Evolutionary conservation across 345 rosid species (phyloP).

Genomic region (Carallia brachiata): DNA sequence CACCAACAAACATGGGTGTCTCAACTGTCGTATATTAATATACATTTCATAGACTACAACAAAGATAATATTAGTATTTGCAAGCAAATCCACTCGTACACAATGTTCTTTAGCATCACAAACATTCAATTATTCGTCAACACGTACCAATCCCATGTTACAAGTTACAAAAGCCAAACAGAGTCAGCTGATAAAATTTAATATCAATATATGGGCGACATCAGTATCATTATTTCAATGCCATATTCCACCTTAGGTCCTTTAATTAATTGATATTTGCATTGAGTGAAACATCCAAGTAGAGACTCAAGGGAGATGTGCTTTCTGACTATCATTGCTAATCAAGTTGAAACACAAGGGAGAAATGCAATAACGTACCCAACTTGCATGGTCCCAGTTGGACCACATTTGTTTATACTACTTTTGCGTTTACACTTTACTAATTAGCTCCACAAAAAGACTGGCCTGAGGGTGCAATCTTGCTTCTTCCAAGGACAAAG

Average conservation of each 20-base stretch:
- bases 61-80: no score
- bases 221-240: slow-evolving; percentile 19
- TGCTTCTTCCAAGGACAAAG: slow-evolving; percentile 64
- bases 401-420: slow-evolving; percentile 16
- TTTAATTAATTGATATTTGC: no score
- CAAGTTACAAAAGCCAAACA: background rate
- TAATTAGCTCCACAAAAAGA: slow-evolving; percentile 92
- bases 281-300: no score
- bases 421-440: slow-evolving; percentile 10
- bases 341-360: slow-evolving; percentile 9
- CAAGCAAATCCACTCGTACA: no score
- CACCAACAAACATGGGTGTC: no score
- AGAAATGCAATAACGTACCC: slow-evolving; percentile 22
- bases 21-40: no score
- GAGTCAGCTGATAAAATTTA: slow-evolving; percentile 3
- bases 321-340: slow-evolving; percentile 16
- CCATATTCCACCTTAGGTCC: background rate
- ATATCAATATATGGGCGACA: slow-evolving; percentile 7
- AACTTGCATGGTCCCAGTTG: slow-evolving; percentile 9
- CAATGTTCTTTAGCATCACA: background rate
- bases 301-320: background rate
- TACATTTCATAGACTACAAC: no score
- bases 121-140: background rate
- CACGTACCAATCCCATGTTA: background rate
- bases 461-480: slow-evolving; percentile 99